Base-by-base conservation (phyloP, 192 early-diverging fungal species). In the Backusella luteola region DNA sequence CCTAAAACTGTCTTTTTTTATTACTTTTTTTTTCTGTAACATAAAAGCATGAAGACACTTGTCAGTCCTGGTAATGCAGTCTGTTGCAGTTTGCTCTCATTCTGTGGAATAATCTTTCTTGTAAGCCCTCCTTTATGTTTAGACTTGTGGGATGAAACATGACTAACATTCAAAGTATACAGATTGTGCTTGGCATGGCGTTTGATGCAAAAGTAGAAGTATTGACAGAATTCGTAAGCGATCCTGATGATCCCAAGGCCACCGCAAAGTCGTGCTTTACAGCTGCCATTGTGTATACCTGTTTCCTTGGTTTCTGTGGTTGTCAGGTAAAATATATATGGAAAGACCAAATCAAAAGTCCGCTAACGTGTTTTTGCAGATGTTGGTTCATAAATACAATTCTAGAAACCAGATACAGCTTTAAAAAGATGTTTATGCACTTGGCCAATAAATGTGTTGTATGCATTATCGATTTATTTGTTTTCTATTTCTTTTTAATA, bases 21-120 rank as follows among this genome's bases (percentile, higher is more conserved):
- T 32, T 32, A 2, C 0, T 32, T 32, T 32, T 32, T 32, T 32
- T 29, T n/a, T n/a, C 26, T 26, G 29, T 29, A 1, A 29, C 1
- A 49, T 6, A 49, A 49, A 46, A 49, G 19, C 46, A 87, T 87
- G 86, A 87, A 87, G 78, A 84, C 86, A 35, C 79, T 87, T 76
- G 80, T 87, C 32, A 82, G 84, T 52, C 78, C 80, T 63, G 86
- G 82, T 5, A 69, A 84, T 59, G 84, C 86, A 14, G 79, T 77
- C 34, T 87, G 86, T 73, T 87, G 86, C 75, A 82, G 82, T 34
- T 36, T 80, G 29, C 67, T 87, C 39, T 87, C 86, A 14, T 75
- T 87, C 69, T 85, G 79, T 78, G 86, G 86, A n/a, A 84, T 87
- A 56, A 77, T 87, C 73, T 85, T 87, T 46, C 68, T 87, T 73